Conservation (phyloP, 805 yeast genomes). For the Ogataea ramenticola region DNA sequence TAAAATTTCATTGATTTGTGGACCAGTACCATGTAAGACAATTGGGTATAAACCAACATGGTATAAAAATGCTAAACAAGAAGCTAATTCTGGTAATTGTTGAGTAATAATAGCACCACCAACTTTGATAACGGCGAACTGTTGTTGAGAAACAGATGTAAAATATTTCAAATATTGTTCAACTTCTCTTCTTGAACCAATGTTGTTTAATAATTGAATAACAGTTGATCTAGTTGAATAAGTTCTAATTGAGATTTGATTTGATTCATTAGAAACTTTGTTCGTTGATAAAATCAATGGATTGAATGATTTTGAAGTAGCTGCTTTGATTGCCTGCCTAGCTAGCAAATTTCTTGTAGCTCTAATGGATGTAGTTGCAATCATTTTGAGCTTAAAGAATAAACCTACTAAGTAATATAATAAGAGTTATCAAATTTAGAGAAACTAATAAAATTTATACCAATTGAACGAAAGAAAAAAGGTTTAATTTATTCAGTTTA, state of each 20-base stretch:
- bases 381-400: constrained; percentile 1
- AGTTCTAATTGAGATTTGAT: constrained; percentile 5
- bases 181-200: constrained; percentile 95
- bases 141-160: constrained; percentile 93
- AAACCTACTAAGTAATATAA: too few species aligned
- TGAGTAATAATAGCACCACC: constrained; percentile 99
- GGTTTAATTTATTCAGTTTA: too few species aligned
- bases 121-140: constrained; percentile 96
- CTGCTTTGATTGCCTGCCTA: constrained; percentile 15
- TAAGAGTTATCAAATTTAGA: too few species aligned
- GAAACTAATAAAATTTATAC: too few species aligned
- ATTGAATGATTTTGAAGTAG: constrained; percentile 7
- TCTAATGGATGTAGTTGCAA: constrained; percentile 6
- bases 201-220: constrained; percentile 87
- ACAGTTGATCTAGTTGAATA: constrained; percentile 89
- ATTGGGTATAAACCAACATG: constrained; percentile 97
- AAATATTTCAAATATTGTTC: constrained; percentile 96
- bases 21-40: constrained; percentile 97
- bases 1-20: constrained; percentile 90
- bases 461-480: neutral
- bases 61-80: constrained; percentile 90
- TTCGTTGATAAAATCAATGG: constrained; percentile 12
- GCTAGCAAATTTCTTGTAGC: constrained; percentile 16
- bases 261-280: constrained; percentile 2
- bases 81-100: constrained; percentile 86